phyloP scores from a whole-genome alignment of 768 basidiomycete species.

The Crucibulum laeve region DNA sequence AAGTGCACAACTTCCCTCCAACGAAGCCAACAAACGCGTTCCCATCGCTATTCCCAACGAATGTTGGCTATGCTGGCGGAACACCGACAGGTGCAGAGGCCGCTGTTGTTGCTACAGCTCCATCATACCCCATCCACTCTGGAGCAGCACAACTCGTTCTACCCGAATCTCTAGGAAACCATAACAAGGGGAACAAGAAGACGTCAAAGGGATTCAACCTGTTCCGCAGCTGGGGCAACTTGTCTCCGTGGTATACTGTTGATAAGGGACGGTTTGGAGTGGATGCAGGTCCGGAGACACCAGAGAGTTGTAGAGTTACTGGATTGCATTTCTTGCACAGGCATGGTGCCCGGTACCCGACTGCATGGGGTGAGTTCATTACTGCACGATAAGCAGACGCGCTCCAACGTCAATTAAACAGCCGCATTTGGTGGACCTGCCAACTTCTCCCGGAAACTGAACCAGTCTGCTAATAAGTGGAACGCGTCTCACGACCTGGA shows the following conservation, averaged over 20 bases:
- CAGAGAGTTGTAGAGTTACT: slow-evolving; percentile 65
- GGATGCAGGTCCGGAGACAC: slow-evolving; percentile 65
- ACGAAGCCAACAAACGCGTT: slow-evolving; percentile 66
- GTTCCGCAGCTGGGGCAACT: slow-evolving; percentile 78
- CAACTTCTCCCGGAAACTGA: slow-evolving; percentile 50
- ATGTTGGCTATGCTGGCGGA: slow-evolving; percentile 72
- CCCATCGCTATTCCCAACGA: slow-evolving; percentile 70
- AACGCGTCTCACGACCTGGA: slow-evolving; percentile 58
- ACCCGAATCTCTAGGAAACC: slow-evolving; percentile 34
- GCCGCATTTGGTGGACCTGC: slow-evolving; percentile 61
- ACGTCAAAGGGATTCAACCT: slow-evolving; percentile 60
- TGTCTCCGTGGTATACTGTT: slow-evolving; percentile 84
- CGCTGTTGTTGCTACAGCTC: slow-evolving; percentile 67
- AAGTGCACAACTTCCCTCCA: slow-evolving; percentile 68
- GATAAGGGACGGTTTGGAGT: slow-evolving; percentile 62
- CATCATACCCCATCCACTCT: slow-evolving; percentile 73
- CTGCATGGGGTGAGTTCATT: slow-evolving; percentile 49
- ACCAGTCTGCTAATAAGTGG: slow-evolving; percentile 53
- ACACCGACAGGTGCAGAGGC: slow-evolving; percentile 82
- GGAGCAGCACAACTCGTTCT: slow-evolving; percentile 61
- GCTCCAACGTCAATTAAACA: slow-evolving; percentile 17
- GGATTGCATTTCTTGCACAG: slow-evolving; percentile 78
- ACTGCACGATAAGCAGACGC: slow-evolving; percentile 2
- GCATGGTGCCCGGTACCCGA: slow-evolving; percentile 76
- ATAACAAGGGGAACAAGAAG: slow-evolving; percentile 18